Percentiles rank a stretch among this genome's conserved stretches.
Evolutionary conservation across 768 basidiomycete species (phyloP).

Genomic region (Trametes coccinea): DNA sequence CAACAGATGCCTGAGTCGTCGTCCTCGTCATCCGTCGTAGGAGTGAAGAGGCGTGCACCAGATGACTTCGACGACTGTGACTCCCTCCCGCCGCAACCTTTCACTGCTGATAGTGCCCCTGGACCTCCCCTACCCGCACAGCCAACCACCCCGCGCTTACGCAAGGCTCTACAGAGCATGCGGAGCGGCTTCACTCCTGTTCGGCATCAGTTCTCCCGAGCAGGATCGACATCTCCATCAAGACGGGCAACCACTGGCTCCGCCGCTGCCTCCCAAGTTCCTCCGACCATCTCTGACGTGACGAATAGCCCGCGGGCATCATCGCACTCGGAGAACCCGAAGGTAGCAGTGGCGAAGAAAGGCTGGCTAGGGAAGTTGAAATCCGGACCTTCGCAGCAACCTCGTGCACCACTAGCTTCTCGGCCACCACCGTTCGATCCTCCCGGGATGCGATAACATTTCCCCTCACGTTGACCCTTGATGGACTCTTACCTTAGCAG

Average conservation of each 20-base stretch:
- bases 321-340: slow-evolving; percentile 5
- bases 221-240: slow-evolving; percentile 50
- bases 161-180: slow-evolving; percentile 55
- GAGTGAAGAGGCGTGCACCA: slow-evolving; percentile 74
- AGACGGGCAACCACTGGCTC: slow-evolving; percentile 42
- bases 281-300: slow-evolving; percentile 51
- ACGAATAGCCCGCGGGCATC: slow-evolving; percentile 59
- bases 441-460: slow-evolving; percentile 9
- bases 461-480: not conserved
- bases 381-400: slow-evolving; percentile 32
- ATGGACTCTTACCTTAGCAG: not conserved
- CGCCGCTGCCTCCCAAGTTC: slow-evolving; percentile 31
- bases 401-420: slow-evolving; percentile 3
- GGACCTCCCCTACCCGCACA: slow-evolving; percentile 37
- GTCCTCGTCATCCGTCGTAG: slow-evolving; percentile 41
- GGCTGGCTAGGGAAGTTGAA: slow-evolving; percentile 76
- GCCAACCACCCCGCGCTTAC: slow-evolving; percentile 58
- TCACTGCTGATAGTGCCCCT: slow-evolving; percentile 51
- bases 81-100: slow-evolving; percentile 61
- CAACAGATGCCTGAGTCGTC: slow-evolving; percentile 12
- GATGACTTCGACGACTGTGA: slow-evolving; percentile 71
- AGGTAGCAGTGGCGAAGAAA: slow-evolving; percentile 50
- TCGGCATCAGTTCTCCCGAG: slow-evolving; percentile 49
- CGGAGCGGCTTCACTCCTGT: slow-evolving; percentile 76
- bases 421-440: slow-evolving; percentile 18